These are phyloP conservation scores for Candida dubliniensis DNA, from an alignment of 1,139 yeast species.

Conservation along the genomic window DNA sequence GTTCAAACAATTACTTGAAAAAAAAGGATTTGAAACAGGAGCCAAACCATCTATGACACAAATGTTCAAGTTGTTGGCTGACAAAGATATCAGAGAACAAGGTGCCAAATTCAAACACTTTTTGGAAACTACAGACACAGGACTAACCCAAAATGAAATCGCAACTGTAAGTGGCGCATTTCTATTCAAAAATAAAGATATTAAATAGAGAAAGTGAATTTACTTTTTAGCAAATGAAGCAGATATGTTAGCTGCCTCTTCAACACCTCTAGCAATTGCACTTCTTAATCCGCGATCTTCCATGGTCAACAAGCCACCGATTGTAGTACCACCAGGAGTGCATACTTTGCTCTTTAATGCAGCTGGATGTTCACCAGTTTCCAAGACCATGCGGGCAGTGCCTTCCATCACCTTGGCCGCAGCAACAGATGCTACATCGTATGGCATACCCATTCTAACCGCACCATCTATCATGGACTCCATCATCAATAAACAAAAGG, in stretches of 20 bases:
- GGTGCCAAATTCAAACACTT: constrained; percentile 31
- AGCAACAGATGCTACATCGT: constrained; percentile 75
- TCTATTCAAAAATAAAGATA: constrained; percentile 12
- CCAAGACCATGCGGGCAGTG: constrained; percentile 87
- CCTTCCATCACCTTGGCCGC: constrained; percentile 98
- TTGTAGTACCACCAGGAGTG: constrained; percentile 98
- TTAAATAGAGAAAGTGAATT: constrained; percentile 4
- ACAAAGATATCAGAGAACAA: constrained; percentile 36
- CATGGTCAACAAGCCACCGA: constrained; percentile 89
- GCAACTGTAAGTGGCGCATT: constrained; percentile 23
- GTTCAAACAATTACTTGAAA: constrained; percentile 32
- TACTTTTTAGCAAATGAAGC: constrained; percentile 71
- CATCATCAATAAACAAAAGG: constrained; percentile 84
- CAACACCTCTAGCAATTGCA: constrained; percentile 84
- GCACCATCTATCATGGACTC: constrained; percentile 96
- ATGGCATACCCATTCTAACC: constrained; percentile 90
- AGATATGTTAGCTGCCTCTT: constrained; percentile 86
- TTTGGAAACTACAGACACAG: constrained; percentile 34
- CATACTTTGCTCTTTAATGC: constrained; percentile 84
- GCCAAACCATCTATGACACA: constrained; percentile 37
- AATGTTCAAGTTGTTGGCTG: constrained; percentile 39
- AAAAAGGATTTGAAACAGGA: constrained; percentile 35
- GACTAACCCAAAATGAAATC: constrained; percentile 36
- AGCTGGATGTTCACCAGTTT: constrained; percentile 90
- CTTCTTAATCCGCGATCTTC: constrained; percentile 90